Evolutionary conservation across 768 basidiomycete genomes (phyloP), one percentile per base, ranked within the genome.

Genomic region (Tylopilus sp.): DNA sequence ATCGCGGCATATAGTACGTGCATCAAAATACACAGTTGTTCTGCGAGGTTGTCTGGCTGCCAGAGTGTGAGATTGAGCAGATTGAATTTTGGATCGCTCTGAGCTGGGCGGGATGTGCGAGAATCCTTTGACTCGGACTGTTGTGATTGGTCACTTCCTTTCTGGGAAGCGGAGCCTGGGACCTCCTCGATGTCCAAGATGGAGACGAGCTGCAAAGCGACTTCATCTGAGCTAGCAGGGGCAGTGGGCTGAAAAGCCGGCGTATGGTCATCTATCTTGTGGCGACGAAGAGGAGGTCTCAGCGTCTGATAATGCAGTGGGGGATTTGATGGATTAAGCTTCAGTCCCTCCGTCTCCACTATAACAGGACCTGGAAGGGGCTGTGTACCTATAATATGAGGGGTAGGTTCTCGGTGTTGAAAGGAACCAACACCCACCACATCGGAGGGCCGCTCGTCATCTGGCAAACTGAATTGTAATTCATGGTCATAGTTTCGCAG

Each of bases 11-110:
- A 95, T 6, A 85, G 73, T 33, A 75, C 70, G 49, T 77, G 81
- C 65, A 95, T 90, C 54, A 83, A 73, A 40, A 94, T 69, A n/a
- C 86, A 83, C 40, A 95, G 73, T 59, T 95, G 91, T 39, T 91
- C 82, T 0, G 91, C 91, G 30, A 95, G 61, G 49, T 86, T 81
- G 20, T 77, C 62, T 2, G 89, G 76, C 57, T 88, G 83, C 52
- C 88, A 73, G 57, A 40, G 31, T 15, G 81, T 79, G 12, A 81
- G 63, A 17, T 38, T 38, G 9, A 49, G n/a, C 7, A 25, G 25
- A 15, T 35, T 40, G 28, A 28, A n/a, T 30, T 53, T 13, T 28
- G 45, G 26, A 44, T 18, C 23, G 11, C 7, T 21, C 21, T 36
- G 31, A 45, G 36, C 11, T 21, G 40, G 31, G n/a, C 3, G 21